phyloP scores from a whole-genome alignment of 2,329 filamentous ascomycete genomes.

The Scedosporium apiospermum region DNA sequence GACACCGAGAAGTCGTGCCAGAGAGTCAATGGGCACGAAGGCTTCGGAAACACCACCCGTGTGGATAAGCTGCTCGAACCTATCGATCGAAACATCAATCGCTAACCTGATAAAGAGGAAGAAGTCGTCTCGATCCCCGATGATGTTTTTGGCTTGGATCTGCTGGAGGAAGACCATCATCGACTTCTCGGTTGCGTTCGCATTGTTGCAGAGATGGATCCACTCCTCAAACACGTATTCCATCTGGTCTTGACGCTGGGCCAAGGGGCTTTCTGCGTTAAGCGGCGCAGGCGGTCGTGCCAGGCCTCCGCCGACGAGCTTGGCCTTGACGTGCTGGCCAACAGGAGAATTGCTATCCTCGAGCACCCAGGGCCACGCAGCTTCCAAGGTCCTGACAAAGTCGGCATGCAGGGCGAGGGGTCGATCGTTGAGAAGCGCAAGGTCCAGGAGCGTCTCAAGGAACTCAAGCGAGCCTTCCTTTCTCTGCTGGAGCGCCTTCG shows the following conservation, averaged over 20 bases:
- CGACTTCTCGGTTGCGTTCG: constrained; percentile 64
- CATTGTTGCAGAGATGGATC: constrained; percentile 71
- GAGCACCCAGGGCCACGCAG: constrained; percentile 69
- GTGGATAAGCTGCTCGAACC: constrained; percentile 64
- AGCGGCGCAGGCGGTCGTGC: constrained; percentile 24
- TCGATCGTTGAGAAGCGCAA: constrained; percentile 67
- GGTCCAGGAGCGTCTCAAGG: constrained; percentile 69
- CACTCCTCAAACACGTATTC: constrained; percentile 96
- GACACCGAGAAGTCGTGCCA: constrained; percentile 70
- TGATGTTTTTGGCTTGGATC: constrained; percentile 62
- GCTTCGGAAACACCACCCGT: constrained; percentile 49
- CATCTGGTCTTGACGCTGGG: constrained; percentile 67
- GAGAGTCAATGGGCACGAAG: constrained; percentile 61
- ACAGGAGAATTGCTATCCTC: constrained; percentile 58
- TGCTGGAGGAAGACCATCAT: constrained; percentile 73
- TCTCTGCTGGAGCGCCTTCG: constrained; percentile 61
- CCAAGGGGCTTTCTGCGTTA: constrained; percentile 46
- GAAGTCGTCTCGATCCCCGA: constrained; percentile 67
- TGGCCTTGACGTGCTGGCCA: constrained; percentile 64
- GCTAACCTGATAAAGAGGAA: constrained; percentile 71
- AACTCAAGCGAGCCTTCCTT: constrained; percentile 68
- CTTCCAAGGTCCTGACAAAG: constrained; percentile 74
- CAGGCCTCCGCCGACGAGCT: constrained; percentile 33
- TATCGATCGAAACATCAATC: constrained; percentile 68
- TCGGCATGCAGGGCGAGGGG: constrained; percentile 75